Base-by-base conservation (phyloP, 2,329 filamentous ascomycete species). In the Cercospora nicotianae region DNA sequence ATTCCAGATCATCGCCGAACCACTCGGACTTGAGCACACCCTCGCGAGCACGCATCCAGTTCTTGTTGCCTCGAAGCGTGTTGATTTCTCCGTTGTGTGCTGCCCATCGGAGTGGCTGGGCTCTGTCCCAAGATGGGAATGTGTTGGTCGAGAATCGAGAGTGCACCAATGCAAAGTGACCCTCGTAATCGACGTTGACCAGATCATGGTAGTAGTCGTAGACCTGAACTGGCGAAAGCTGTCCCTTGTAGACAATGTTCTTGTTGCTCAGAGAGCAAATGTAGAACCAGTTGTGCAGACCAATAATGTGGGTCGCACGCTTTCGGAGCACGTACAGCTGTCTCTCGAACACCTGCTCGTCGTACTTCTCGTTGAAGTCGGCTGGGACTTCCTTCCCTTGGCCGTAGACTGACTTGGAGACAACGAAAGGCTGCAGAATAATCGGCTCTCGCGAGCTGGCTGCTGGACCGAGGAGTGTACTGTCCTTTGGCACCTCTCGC, bases 31-130 rank as follows among this genome's bases (percentile, higher is more conserved):
- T 91, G 87, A 98, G 91, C 72, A 97, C 90, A 81, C 94, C 94
- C 83, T 98, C 94, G 77, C 94, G 90, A 70, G 94, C 94, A 75
- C 94, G 91, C 94, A 98, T 98, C 94, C 94, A 98, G 83, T 98
- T 98, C 87, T 98, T 98, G 85, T 98, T 98, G 69, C 94, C 94
- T 79, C 94, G 91, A 70, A 98, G 84, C 1, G 94, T 98, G 82
- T 98, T 98, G 79, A 98, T 98, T 83, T 98, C 94, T 85, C 94
- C 94, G 80, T 98, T 98, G 85, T 98, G 94, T 76, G 94, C 94
- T 72, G 94, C 94, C 94, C 94, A 98, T 82, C 94, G 89, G 72
- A 98, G 84, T 71, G 94, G 94, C 83, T 98, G 94, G 69, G 94
- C 95, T 83, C 94, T 91, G 81, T 98, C 95, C 94, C 94, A 98